Base-by-base conservation (phyloP, 495 filamentous ascomycete genomes). In the Rhizodiscina lignyota region DNA sequence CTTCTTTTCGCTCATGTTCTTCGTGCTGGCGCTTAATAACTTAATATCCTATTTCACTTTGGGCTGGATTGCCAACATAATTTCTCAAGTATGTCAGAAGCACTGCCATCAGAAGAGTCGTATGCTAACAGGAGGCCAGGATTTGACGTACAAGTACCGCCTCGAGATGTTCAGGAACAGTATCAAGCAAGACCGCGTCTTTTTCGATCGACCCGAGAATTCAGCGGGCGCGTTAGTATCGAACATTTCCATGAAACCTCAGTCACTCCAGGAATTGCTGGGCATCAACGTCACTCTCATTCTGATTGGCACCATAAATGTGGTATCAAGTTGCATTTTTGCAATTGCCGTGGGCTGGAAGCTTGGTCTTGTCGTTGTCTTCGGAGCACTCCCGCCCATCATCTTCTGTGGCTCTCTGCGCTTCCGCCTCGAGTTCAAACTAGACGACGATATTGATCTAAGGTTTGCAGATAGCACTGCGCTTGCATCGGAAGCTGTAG, bases 191-290 rank as follows among this genome's bases (percentile, higher is more conserved):
- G 68, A 69, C 32, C 67, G 70, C 15, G 48, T 61, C 0, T 83
- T 74, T 51, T 83, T 77, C 40, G 77, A 83, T 50, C 49, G 54
- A 2, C 56, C 64, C 26, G 64, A 70, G 31, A 77, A 81, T 41
- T 63, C 74, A 0, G 59, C 66, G 4, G 78, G 77, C 2, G 63
- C 77, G 10, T 55, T 84, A 21, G 67, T 67, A 4, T 62, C 70
- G 2, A 62, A 64, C 4, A 58, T 79, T 2, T 62, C 67, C 5
- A 59, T 61, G 32, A 65, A 77, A 35, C 72, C 76, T 4, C 39
- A 42, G 12, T 32, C 39, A 5, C 29, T 56, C 4, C 38, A 47
- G 30, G 48, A 56, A 15, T 40, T 58, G n/a, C 40, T 59, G 21
- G 40, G 41, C 13, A 32, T 38, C 16, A 54, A 58, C 33, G 32